Percentiles rank a stretch among this genome's conserved stretches.
These are phyloP conservation scores for Boletus tomentosulus DNA, from an alignment of 768 basidiomycete species.

Conservation along the genomic window DNA sequence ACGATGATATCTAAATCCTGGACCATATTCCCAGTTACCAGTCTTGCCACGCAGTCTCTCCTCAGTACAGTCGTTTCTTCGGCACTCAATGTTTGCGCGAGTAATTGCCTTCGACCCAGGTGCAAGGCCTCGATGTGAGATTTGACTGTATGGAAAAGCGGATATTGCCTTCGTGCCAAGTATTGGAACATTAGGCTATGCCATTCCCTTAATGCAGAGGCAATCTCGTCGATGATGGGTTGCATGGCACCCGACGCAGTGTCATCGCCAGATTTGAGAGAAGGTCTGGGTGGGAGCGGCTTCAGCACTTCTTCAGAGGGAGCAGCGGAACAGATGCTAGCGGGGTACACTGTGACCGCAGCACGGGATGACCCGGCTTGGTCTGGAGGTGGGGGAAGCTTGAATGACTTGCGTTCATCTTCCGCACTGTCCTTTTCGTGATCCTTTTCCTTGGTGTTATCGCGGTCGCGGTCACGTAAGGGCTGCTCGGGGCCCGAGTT, in stretches of 20 bases:
- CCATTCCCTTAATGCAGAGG: slow-evolving; percentile 95
- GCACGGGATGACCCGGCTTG: slow-evolving; percentile 70
- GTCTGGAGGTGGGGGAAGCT: slow-evolving; percentile 70
- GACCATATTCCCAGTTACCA: slow-evolving; percentile 86
- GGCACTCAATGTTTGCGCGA: slow-evolving; percentile 79
- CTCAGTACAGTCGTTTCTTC: slow-evolving; percentile 84
- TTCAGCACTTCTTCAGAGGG: slow-evolving; percentile 65
- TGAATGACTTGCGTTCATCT: slow-evolving; percentile 58
- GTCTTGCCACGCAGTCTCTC: slow-evolving; percentile 79
- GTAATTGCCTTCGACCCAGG: slow-evolving; percentile 84
- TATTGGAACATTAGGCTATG: slow-evolving; percentile 88
- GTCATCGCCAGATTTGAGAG: slow-evolving; percentile 93
- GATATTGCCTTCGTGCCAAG: slow-evolving; percentile 84
- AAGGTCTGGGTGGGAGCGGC: slow-evolving; percentile 83
- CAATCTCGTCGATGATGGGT: slow-evolving; percentile 96
- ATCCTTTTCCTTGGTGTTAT: slow-evolving; percentile 44
- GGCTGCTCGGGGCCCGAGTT: slow-evolving; percentile 26
- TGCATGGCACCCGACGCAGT: slow-evolving; percentile 78
- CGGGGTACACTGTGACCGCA: slow-evolving; percentile 66
- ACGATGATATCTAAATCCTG: slow-evolving; percentile 95
- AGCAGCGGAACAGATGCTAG: slow-evolving; percentile 70
- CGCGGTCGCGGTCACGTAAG: slow-evolving; percentile 33
- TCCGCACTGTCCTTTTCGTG: slow-evolving; percentile 63
- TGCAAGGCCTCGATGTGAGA: slow-evolving; percentile 90
- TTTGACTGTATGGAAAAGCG: slow-evolving; percentile 78